Evolutionary conservation across 768 basidiomycete species (phyloP).

Genomic region (Lactarius indigo): DNA sequence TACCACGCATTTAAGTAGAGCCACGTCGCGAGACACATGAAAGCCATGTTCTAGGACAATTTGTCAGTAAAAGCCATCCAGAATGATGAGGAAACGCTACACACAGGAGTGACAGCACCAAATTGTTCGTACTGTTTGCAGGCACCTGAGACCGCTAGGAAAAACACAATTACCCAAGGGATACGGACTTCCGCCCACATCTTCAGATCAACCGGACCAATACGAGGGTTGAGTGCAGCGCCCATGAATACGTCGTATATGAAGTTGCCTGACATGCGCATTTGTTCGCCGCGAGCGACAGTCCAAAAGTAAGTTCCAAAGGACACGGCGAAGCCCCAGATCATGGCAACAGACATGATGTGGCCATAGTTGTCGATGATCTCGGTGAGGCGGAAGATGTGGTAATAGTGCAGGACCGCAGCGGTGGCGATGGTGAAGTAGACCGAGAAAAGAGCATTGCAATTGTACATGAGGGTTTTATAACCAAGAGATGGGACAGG

Average conservation of each 20-base stretch:
- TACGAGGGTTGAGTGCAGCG: slow-evolving; percentile 86
- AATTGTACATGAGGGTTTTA: slow-evolving; percentile 92
- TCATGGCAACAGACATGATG: slow-evolving; percentile 93
- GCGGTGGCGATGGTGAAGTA: slow-evolving; percentile 81
- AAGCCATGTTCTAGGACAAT: slow-evolving; percentile 77
- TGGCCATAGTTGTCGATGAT: slow-evolving; percentile 97
- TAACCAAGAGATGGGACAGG: slow-evolving; percentile 94
- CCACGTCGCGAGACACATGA: slow-evolving; percentile 94
- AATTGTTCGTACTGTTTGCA: slow-evolving; percentile 93
- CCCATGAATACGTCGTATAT: slow-evolving; percentile 98
- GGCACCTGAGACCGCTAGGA: slow-evolving; percentile 85
- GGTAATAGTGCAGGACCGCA: slow-evolving; percentile 67
- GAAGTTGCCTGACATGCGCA: slow-evolving; percentile 93
- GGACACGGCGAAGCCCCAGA: slow-evolving; percentile 81
- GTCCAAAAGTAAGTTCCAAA: slow-evolving; percentile 79
- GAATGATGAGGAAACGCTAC: slow-evolving; percentile 30
- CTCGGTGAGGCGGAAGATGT: slow-evolving; percentile 86
- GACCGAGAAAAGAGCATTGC: slow-evolving; percentile 85
- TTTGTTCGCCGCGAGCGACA: slow-evolving; percentile 70
- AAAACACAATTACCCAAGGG: slow-evolving; percentile 95
- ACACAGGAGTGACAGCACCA: slow-evolving; percentile 87
- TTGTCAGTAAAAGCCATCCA: background rate
- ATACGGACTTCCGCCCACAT: slow-evolving; percentile 99
- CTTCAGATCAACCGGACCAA: slow-evolving; percentile 90
- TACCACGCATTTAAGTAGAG: slow-evolving; percentile 97